These are phyloP conservation scores for Gossypioides kirkii DNA, from an alignment of 345 rosid species.

Conservation along the genomic window DNA sequence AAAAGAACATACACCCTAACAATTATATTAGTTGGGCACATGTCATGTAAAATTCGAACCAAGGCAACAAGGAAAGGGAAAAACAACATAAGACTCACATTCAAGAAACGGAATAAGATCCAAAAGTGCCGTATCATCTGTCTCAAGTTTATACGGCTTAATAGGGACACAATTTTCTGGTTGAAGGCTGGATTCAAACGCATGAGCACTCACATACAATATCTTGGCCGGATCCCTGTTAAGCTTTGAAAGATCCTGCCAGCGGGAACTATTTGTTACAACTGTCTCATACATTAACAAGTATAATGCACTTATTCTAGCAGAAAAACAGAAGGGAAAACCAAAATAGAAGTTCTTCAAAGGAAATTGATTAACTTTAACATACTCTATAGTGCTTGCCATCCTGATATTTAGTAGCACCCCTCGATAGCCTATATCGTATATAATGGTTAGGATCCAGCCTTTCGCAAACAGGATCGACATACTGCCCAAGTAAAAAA, in stretches of 20 bases:
- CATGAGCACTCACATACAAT: conserved; percentile 77
- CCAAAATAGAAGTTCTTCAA: background rate
- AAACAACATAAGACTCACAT: conserved; percentile 42
- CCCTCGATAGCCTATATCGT: conserved; percentile 68
- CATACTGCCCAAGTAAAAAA: conserved; percentile 49
- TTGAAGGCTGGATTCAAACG: conserved; percentile 77
- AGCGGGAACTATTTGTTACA: conserved; percentile 10
- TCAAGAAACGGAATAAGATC: conserved; percentile 98
- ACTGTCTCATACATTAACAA: background rate
- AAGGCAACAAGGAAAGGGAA: background rate
- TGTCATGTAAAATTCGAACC: background rate
- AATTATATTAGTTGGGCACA: background rate
- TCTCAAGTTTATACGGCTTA: conserved; percentile 73
- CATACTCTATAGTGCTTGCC: conserved; percentile 90
- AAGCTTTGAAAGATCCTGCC: conserved; percentile 96
- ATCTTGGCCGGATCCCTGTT: conserved; percentile 82
- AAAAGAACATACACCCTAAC: background rate
- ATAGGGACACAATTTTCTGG: conserved; percentile 82
- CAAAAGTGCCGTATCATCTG: conserved; percentile 77
- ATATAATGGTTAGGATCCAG: conserved; percentile 67
- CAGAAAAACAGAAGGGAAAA: background rate
- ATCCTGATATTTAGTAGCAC: conserved; percentile 76
- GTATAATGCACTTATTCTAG: background rate
- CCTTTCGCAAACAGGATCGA: conserved; percentile 78
- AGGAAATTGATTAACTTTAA: conserved; percentile 15